Conservation (phyloP, 768 basidiomycete genomes). For the Suillus decipiens region DNA sequence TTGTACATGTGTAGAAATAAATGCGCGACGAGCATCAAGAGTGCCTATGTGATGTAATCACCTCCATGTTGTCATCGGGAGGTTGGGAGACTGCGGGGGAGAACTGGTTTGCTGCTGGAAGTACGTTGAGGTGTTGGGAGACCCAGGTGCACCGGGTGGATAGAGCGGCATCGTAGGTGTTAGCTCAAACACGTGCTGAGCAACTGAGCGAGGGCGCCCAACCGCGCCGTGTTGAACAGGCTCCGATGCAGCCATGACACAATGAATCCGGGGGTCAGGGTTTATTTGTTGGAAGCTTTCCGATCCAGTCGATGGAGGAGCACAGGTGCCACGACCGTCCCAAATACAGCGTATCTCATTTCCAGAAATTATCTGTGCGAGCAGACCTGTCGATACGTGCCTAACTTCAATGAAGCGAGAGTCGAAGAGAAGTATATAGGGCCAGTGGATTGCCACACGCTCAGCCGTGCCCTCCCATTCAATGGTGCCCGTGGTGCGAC, state of each 20-base stretch:
- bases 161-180: conserved; percentile 46
- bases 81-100: conserved; percentile 57
- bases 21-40: neutral
- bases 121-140: conserved; percentile 54
- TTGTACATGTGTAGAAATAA: conserved; percentile 6
- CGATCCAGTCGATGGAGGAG: conserved; percentile 27
- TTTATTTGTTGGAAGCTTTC: conserved; percentile 43
- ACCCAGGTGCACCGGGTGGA: conserved; percentile 44
- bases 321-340: conserved; percentile 68
- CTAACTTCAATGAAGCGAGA: conserved; percentile 89
- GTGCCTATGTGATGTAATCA: conserved; percentile 11
- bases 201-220: conserved; percentile 48
- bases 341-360: conserved; percentile 84
- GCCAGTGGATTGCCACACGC: conserved; percentile 85
- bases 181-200: conserved; percentile 78
- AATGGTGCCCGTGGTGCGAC: conserved; percentile 66
- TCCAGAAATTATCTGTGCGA: conserved; percentile 82
- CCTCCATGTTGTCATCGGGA: conserved; percentile 30
- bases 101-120: conserved; percentile 50
- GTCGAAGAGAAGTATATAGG: conserved; percentile 87
- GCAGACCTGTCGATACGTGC: conserved; percentile 76
- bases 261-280: conserved; percentile 85
- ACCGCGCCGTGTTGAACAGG: conserved; percentile 40
- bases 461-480: conserved; percentile 97
- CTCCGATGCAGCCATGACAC: conserved; percentile 70